These are phyloP conservation scores for Scedosporium boydii DNA, from an alignment of 2,329 filamentous ascomycete species.

Conservation along the genomic window DNA sequence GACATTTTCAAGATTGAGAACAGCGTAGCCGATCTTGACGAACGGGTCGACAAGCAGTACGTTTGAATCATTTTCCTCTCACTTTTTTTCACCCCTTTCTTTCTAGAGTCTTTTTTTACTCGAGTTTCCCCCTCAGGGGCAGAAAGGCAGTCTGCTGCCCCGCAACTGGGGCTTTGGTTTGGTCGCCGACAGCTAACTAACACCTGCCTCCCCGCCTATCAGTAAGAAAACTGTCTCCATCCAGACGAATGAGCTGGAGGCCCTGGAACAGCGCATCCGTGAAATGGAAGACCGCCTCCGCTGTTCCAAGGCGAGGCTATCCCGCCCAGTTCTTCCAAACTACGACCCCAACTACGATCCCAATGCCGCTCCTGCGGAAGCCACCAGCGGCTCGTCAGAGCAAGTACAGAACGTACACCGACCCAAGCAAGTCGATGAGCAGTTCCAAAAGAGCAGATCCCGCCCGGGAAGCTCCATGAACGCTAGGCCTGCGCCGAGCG, in stretches of 20 bases:
- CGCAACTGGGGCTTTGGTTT: constrained; percentile 1
- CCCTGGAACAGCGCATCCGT: constrained; percentile 72
- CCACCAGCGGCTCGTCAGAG: background rate
- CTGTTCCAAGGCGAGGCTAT: constrained; percentile 12
- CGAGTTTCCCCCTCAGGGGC: background rate
- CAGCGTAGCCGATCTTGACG: constrained; percentile 62
- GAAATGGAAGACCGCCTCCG: constrained; percentile 75
- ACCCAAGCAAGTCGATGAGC: constrained; percentile 12
- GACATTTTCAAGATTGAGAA: constrained; percentile 84
- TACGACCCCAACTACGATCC: background rate
- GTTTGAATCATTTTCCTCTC: constrained; percentile 19
- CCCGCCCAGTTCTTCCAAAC: constrained; percentile 1
- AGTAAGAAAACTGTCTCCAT: constrained; percentile 73
- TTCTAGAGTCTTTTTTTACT: background rate
- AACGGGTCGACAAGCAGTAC: constrained; percentile 75
- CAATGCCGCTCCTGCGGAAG: background rate
- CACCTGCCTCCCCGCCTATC: constrained; percentile 8
- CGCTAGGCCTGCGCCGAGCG: constrained; percentile 40
- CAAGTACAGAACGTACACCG: constrained; percentile 13
- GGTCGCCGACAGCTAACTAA: constrained; percentile 1
- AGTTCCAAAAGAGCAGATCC: constrained; percentile 23
- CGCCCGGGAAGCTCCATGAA: constrained; percentile 43
- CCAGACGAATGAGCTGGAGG: constrained; percentile 72
- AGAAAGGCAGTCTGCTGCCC: too few species aligned
- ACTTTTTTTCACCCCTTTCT: constrained; percentile 5